Percentiles rank a stretch among this genome's conserved stretches.
These are phyloP conservation scores for Rhizoclosmatium sp. DNA, from an alignment of 192 early-diverging fungal species.

Conservation along the genomic window DNA sequence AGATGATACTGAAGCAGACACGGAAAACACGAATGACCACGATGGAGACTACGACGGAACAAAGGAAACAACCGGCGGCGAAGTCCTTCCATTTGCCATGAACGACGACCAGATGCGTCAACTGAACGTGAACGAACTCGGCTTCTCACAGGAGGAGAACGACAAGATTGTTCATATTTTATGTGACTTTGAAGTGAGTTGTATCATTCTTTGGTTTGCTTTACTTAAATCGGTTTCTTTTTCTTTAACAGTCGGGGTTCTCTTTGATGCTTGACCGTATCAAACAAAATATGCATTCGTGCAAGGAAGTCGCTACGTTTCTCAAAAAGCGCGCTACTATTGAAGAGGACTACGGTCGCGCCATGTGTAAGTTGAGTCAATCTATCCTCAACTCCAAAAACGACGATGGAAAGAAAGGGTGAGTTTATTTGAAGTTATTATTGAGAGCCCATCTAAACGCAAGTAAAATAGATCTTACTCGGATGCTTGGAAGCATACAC, in stretches of 20 bases:
- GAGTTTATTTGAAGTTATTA: conserved; percentile 14
- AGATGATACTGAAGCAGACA: neutral
- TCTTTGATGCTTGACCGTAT: conserved; percentile 71
- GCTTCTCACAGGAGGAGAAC: conserved; percentile 25
- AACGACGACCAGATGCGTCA: neutral
- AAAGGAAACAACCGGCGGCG: conserved; percentile 26
- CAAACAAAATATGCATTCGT: conserved; percentile 69
- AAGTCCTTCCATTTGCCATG: neutral
- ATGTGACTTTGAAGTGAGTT: conserved; percentile 53
- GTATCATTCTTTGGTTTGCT: neutral
- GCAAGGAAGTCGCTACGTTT: conserved; percentile 81
- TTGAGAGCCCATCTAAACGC: neutral
- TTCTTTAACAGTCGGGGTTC: conserved; percentile 65
- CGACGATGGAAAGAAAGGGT: conserved; percentile 51
- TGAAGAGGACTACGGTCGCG: conserved; percentile 89
- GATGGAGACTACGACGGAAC: neutral
- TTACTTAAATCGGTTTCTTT: no score
- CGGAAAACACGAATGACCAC: neutral
- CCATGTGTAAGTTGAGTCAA: conserved; percentile 79
- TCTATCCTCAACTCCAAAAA: conserved; percentile 33
- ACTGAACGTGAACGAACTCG: neutral
- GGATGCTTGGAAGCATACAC: conserved; percentile 77
- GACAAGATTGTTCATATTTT: conserved; percentile 46
- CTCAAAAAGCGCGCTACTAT: conserved; percentile 88
- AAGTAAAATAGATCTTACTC: conserved; percentile 67